These are phyloP conservation scores for Tagetes patula DNA, from an alignment of 129 eudicot species.

Conservation along the genomic window DNA sequence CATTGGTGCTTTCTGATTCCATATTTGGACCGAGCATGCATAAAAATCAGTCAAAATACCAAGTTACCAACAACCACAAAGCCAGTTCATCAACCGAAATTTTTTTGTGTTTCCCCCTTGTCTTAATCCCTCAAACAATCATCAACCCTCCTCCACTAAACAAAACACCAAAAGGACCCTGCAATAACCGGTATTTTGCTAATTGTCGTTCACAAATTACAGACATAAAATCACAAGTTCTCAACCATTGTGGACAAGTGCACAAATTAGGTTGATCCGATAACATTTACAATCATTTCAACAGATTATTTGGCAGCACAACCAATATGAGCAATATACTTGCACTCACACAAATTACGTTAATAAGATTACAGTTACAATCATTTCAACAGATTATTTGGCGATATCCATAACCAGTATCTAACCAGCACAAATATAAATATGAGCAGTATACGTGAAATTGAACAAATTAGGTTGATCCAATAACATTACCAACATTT, in stretches of 20 bases:
- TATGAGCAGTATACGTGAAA: background rate
- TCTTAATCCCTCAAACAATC: constrained; percentile 35
- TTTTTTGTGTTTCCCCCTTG: constrained; percentile 22
- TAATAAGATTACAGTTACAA: constrained; percentile 8
- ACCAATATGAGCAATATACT: background rate
- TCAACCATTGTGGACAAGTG: no score
- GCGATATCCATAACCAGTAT: constrained; percentile 7
- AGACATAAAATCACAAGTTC: no score
- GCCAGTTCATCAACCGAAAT: constrained; percentile 11
- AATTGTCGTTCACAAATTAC: no score
- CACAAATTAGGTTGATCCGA: background rate
- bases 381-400: background rate
- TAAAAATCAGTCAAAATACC: constrained; percentile 13
- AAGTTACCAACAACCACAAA: constrained; percentile 11
- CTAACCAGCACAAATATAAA: background rate
- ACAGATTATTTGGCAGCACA: background rate
- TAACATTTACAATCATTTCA: background rate
- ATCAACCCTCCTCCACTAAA: constrained; percentile 31
- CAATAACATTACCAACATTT: constrained; percentile 2
- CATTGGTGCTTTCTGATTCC: constrained; percentile 49
- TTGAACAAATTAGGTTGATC: background rate
- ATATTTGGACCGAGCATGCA: constrained; percentile 30
- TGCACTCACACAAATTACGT: background rate
- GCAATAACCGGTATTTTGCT: background rate
- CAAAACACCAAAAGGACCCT: constrained; percentile 24